Conservation (phyloP, 129 eudicot genomes). For the Escallonia rubra region DNA sequence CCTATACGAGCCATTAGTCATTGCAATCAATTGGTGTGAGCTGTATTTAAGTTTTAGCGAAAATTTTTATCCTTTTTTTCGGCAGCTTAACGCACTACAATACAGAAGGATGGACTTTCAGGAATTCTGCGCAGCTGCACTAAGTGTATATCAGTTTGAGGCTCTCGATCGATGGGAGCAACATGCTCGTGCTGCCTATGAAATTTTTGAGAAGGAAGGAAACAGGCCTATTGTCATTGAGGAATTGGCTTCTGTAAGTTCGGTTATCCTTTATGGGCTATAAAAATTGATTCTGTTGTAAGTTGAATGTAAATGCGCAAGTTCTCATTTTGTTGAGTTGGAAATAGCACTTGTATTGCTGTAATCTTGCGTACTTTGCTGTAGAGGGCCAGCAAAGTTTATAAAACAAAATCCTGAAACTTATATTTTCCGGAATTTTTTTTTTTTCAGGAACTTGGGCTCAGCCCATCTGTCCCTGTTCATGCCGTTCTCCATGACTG, state of each 20-base stretch:
- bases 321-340: too few relatives aligned
- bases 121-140: slow-evolving; percentile 92
- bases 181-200: slow-evolving; percentile 91
- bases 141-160: slow-evolving; percentile 85
- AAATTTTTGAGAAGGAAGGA: slow-evolving; percentile 87
- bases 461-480: slow-evolving; percentile 85
- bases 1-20: neutral
- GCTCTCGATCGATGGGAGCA: slow-evolving; percentile 96
- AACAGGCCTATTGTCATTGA: slow-evolving; percentile 84
- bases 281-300: too few relatives aligned
- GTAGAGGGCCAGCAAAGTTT: too few relatives aligned
- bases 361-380: too few relatives aligned
- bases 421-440: neutral
- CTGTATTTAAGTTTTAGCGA: neutral
- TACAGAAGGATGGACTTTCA: slow-evolving; percentile 90
- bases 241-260: slow-evolving; percentile 87
- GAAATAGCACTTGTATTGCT: too few relatives aligned
- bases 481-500: slow-evolving; percentile 90
- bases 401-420: too few relatives aligned
- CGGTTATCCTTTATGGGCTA: neutral
- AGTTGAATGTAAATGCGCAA: too few relatives aligned
- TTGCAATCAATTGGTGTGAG: neutral
- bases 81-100: slow-evolving; percentile 83
- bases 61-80: neutral
- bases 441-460: slow-evolving; percentile 76